These are phyloP conservation scores for Paxillus rubicundulus DNA, from an alignment of 768 basidiomycete genomes.

Conservation along the genomic window DNA sequence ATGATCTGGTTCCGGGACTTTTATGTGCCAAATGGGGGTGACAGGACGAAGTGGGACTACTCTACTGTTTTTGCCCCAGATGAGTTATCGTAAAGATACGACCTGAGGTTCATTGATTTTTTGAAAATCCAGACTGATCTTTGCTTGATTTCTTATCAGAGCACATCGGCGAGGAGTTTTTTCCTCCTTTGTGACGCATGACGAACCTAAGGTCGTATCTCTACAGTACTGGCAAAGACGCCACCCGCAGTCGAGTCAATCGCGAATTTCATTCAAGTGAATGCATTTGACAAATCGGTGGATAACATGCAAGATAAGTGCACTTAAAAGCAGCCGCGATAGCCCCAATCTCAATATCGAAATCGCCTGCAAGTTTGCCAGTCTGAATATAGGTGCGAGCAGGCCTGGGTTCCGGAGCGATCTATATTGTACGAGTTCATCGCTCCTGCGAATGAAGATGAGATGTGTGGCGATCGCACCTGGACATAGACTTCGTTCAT, in stretches of 20 bases:
- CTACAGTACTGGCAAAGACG: too few relatives aligned
- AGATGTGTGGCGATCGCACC: slow-evolving; percentile 28
- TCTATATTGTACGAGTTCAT: not conserved
- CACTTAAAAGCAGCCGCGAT: slow-evolving; percentile 45
- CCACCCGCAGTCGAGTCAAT: not conserved
- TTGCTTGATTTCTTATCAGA: too few relatives aligned
- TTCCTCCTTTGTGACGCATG: too few relatives aligned
- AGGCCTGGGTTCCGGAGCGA: slow-evolving; percentile 59
- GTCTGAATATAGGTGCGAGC: slow-evolving; percentile 77
- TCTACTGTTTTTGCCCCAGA: slow-evolving; percentile 70
- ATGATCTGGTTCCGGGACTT: slow-evolving; percentile 75
- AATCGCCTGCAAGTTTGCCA: slow-evolving; percentile 63
- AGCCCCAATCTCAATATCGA: slow-evolving; percentile 72
- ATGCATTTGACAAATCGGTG: too few relatives aligned
- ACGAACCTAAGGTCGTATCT: too few relatives aligned
- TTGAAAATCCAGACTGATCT: too few relatives aligned
- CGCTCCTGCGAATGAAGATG: not conserved
- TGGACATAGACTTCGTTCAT: slow-evolving; percentile 61
- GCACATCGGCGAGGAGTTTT: too few relatives aligned
- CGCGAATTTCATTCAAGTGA: not conserved
- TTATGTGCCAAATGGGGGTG: slow-evolving; percentile 62
- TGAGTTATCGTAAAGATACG: slow-evolving; percentile 52
- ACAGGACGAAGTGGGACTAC: slow-evolving; percentile 65
- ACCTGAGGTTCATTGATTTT: too few relatives aligned
- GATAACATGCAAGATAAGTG: not conserved